A percentile compares a stretch with the other conserved stretches of the same genome.
phyloP scores from a whole-genome alignment of 2,329 filamentous ascomycete species.

The Triangularia verruculosa region DNA sequence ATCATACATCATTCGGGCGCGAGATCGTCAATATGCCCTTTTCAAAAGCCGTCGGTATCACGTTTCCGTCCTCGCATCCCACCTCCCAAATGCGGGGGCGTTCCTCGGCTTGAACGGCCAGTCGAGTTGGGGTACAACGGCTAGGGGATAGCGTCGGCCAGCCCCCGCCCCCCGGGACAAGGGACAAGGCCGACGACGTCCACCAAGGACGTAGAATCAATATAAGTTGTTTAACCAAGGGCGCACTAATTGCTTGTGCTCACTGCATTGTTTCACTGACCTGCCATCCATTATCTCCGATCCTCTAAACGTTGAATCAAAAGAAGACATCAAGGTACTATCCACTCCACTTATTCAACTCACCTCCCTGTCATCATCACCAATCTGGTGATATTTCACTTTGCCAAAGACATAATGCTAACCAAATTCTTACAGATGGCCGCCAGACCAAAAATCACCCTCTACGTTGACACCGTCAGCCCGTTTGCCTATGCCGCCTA shows the following conservation, averaged over 20 bases:
- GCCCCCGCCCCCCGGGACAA: neutral
- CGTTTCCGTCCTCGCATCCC: neutral
- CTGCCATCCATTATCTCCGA: neutral
- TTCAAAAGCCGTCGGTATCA: neutral
- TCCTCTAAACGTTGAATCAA: neutral
- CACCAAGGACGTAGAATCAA: neutral
- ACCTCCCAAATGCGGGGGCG: neutral
- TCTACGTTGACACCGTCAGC: slow-evolving; percentile 41
- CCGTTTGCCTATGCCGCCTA: slow-evolving; percentile 41
- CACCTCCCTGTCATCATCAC: neutral
- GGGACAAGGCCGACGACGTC: neutral
- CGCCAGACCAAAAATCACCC: slow-evolving; percentile 33
- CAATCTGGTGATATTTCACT: neutral
- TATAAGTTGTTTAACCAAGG: neutral
- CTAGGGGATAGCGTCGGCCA: neutral
- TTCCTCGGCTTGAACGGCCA: neutral
- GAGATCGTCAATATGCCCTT: neutral
- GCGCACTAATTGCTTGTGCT: neutral
- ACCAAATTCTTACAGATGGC: neutral
- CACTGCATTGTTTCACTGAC: neutral
- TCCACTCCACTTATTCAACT: neutral
- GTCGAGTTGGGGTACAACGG: neutral
- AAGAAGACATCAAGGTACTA: neutral
- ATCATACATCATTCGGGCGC: neutral
- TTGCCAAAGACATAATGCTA: neutral